Evolutionary conservation across 2,329 filamentous ascomycete species (phyloP), one percentile per base, ranked within the genome.

Genomic region (Ophiostoma triangulosporum): DNA sequence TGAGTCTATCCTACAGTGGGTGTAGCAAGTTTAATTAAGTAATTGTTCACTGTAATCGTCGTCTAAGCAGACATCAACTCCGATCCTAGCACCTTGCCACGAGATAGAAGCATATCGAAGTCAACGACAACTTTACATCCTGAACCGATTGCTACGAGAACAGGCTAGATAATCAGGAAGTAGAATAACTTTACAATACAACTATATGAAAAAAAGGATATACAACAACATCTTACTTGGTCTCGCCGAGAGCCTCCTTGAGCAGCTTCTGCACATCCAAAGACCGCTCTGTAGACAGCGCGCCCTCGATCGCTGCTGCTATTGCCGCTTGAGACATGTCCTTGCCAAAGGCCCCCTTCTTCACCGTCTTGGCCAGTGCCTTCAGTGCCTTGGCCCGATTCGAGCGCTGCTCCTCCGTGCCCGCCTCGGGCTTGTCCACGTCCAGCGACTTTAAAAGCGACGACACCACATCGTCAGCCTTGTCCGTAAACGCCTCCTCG

Each of bases 371-470:
- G 6, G 70, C 62, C 11, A 73, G 66, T 0, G 69, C 67, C 1
- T 64, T 64, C 0, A 74, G 62, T 0, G 76, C 74, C 59, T 72
- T 71, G 1, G 70, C 71, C 35, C 77, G 66, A 56, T 65, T 65
- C 22, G 70, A 59, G 15, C 78, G 69, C 64, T 80, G 77, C 4
- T 69, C 62, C 60, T 81, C 77, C 0, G 73, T 72, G 0, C 76
- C 73, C 0, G 69, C 66, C 29, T 75, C 74, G 0, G 68, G 64
- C 40, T 66, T 65, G 9, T 73, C 69, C 3, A 73, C 60, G 29
- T 77, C 73, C 7, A 81, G 61, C 27, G 74, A 72, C 3, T 61
- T 56, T 1, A 78, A 66, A 62, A 75, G 77, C 11, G 63, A 62
- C 15, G 68, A 57, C 5, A 64, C 60, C 4, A 66, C 55, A 7